Percentiles rank a stretch among this genome's conserved stretches.
Evolutionary conservation across 2,329 filamentous ascomycete species (phyloP).

Genomic region (Botrytis sinoallii): DNA sequence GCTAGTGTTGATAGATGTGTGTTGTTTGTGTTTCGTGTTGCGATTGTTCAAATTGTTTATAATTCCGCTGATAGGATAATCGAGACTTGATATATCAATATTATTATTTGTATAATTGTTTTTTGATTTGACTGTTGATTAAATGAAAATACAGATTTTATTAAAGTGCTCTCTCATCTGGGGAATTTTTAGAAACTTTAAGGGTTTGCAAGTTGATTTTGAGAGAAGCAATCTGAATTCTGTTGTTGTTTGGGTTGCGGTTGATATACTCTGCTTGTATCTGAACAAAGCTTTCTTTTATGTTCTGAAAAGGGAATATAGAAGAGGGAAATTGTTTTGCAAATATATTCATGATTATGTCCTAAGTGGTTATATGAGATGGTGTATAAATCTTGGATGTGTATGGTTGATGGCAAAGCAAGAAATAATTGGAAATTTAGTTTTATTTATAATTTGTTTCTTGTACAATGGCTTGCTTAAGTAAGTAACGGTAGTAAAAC

Average conservation of each 20-base stretch:
- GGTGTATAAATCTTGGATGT: not conserved
- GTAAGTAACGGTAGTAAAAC: not conserved
- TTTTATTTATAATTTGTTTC: not conserved
- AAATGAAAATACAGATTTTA: not conserved
- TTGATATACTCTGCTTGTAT: not conserved
- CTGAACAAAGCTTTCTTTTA: not conserved
- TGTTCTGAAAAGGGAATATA: not conserved
- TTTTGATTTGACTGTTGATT: not conserved
- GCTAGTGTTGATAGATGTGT: not conserved
- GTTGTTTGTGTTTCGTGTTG: not conserved
- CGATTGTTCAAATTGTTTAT: not conserved
- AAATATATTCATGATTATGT: not conserved
- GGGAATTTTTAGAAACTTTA: not conserved
- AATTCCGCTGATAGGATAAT: not conserved
- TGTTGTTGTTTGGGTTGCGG: not conserved
- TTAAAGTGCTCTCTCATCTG: not conserved
- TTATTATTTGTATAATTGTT: not conserved
- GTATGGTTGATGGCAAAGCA: not conserved
- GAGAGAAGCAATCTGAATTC: not conserved
- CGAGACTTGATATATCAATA: not conserved
- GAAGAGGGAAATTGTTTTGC: not conserved
- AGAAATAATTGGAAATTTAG: not conserved
- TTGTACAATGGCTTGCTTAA: not conserved
- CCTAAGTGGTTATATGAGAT: not conserved
- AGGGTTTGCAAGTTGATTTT: not conserved